phyloP scores from a whole-genome alignment of 495 filamentous ascomycete species.

The Penicillium maclennaniae region DNA sequence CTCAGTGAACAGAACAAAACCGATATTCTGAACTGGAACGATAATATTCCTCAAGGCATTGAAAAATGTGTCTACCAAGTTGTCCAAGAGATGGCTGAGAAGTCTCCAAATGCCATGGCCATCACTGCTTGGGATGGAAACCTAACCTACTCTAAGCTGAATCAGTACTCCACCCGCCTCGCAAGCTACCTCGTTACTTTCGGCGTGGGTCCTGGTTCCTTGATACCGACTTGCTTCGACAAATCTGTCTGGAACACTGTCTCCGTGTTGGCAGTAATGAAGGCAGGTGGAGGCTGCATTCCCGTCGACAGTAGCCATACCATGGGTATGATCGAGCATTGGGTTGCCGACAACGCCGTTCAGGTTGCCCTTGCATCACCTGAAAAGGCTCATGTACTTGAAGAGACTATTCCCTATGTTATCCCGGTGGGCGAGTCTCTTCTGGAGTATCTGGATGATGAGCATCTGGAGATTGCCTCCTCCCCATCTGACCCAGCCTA shows the following conservation, averaged over 20 bases:
- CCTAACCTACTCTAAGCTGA: constrained; percentile 49
- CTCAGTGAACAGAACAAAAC: constrained; percentile 35
- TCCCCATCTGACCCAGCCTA: constrained; percentile 36
- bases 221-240: constrained; percentile 37
- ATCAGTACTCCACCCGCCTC: constrained; percentile 42
- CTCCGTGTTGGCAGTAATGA: constrained; percentile 39
- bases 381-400: constrained; percentile 33
- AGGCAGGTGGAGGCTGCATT: constrained; percentile 44
- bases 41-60: constrained; percentile 28
- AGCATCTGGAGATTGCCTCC: constrained; percentile 10
- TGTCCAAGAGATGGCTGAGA: constrained; percentile 35
- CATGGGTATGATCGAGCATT: constrained; percentile 28
- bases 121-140: constrained; percentile 48
- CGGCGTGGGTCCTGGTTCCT: constrained; percentile 35
- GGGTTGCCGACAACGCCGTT: constrained; percentile 36
- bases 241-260: constrained; percentile 42
- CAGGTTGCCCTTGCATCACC: constrained; percentile 45
- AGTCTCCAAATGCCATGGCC: constrained; percentile 35
- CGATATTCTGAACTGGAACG: constrained; percentile 46
- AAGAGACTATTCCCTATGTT: constrained; percentile 37
- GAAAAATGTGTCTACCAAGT: constrained; percentile 43
- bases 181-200: constrained; percentile 40
- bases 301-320: constrained; percentile 28
- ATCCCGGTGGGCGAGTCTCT: constrained; percentile 36
- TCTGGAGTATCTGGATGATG: constrained; percentile 33